phyloP scores from a whole-genome alignment of 371 early-diverging fungal species.

The Lichtheimia ramosa region DNA sequence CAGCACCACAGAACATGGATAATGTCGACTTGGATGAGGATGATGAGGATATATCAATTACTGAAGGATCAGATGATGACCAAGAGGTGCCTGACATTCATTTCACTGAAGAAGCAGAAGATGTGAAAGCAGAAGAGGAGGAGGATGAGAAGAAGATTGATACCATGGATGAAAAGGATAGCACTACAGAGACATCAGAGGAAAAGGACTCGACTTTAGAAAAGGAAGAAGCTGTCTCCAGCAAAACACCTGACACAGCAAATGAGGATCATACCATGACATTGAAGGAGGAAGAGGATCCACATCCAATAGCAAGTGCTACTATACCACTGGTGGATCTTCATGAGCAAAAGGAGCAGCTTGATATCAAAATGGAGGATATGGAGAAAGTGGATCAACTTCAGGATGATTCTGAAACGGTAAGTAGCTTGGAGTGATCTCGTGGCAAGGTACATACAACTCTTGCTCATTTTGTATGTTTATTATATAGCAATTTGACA shows the following conservation, averaged over 20 bases:
- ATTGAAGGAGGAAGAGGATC: no score
- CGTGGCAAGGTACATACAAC: no score
- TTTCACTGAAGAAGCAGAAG: neutral
- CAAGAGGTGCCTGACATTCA: neutral
- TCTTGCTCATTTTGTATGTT: neutral
- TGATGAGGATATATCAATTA: slow-evolving; percentile 43
- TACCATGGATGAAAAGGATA: no score
- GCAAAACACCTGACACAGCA: neutral
- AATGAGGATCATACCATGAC: neutral
- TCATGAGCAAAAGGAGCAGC: no score
- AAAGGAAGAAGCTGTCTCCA: no score
- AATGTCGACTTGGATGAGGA: slow-evolving; percentile 13
- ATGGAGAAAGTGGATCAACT: neutral
- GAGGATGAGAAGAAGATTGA: neutral
- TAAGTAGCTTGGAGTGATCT: neutral
- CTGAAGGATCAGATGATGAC: slow-evolving; percentile 12
- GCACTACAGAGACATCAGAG: no score
- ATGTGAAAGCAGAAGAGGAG: neutral
- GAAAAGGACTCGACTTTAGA: no score
- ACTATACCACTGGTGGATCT: no score
- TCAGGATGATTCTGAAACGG: neutral
- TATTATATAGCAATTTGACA: slow-evolving; percentile 14
- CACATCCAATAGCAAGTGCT: no score
- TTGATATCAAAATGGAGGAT: no score
- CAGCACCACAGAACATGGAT: neutral